Evolutionary conservation across 1,284 basidiomycete species (phyloP), one percentile per base, ranked within the genome.

Genomic region (Naganishia liquefaciens): DNA sequence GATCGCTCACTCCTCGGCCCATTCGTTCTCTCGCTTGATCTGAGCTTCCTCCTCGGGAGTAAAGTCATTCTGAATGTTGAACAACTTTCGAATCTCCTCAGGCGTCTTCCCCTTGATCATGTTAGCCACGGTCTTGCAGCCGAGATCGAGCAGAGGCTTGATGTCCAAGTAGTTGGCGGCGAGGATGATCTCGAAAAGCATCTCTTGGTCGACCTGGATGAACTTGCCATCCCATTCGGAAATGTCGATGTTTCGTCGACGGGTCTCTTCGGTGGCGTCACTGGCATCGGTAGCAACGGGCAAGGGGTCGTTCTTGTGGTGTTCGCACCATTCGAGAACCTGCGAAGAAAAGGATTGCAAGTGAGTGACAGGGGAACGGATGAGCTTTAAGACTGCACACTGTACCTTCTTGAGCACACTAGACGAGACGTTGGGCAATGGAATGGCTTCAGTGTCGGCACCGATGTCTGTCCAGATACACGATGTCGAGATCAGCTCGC

Each of bases 131-230:
- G 95, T 99, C 85, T 99, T 98, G 87, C 96, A 99, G 0, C 96
- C 96, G 67, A 99, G 93, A 76, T 99, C 96, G 70, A 99, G 87
- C 52, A 99, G 85, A 42, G 94, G 90, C 83, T 99, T 99, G 84
- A 99, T 99, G 79, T 99, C 96, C 73, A 99, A 89, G 81, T 99
- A 99, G 83, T 99, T 99, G 68, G 96, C 96, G 10, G 96, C 96
- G 67, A 99, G 88, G 79, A 99, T 99, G 78, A 99, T 99, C 83
- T 99, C 96, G 71, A 99, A 99, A 17, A 85, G 79, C 83, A 85
- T 85, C 75, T 85, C 83, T 80, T 97, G 93, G 82, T 96, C 93
- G 66, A 96, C 82, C 54, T 87, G 88, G 79, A 95, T 95, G 77
- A 95, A 99, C 82, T 97, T 97, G 76, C 93, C 89, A 79, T 99